Evolutionary conservation across 2,329 filamentous ascomycete genomes (phyloP).

Genomic region (Pseudogymnoascus sp.): DNA sequence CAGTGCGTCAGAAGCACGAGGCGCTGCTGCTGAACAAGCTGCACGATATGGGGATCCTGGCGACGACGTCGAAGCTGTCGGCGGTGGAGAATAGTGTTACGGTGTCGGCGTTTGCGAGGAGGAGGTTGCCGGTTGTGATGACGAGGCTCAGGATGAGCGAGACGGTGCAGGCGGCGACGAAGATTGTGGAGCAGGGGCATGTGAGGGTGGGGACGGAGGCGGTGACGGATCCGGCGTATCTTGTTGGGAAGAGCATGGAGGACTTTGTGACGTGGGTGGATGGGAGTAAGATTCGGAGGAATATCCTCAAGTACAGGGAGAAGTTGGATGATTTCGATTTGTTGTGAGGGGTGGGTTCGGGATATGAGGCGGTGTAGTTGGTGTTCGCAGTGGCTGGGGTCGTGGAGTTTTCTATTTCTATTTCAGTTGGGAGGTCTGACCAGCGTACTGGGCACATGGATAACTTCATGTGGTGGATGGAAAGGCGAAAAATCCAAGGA

Average conservation of each 20-base stretch:
- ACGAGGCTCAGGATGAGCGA: constrained; percentile 85
- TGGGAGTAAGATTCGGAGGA: constrained; percentile 93
- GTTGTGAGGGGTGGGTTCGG: constrained; percentile 41
- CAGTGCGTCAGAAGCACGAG: constrained; percentile 76
- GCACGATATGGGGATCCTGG: constrained; percentile 82
- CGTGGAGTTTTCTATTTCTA: not conserved
- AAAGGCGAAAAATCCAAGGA: not conserved
- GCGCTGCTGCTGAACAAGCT: constrained; percentile 83
- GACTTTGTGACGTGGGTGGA: constrained; percentile 96
- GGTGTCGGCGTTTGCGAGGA: constrained; percentile 77
- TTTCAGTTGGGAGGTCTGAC: not conserved
- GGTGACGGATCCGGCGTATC: constrained; percentile 79
- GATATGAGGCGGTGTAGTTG: not conserved
- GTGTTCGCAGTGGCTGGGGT: not conserved
- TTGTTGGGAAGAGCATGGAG: constrained; percentile 84
- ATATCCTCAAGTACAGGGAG: constrained; percentile 90
- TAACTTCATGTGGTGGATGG: not conserved
- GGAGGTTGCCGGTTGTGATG: constrained; percentile 84
- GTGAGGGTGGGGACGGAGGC: constrained; percentile 86
- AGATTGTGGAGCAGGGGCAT: constrained; percentile 89
- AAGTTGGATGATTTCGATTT: constrained; percentile 95
- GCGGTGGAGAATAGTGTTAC: constrained; percentile 83
- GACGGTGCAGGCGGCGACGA: constrained; percentile 73
- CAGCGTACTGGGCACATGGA: not conserved
- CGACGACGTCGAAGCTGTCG: constrained; percentile 62